phyloP scores from a whole-genome alignment of 2,329 filamentous ascomycete species.

The Lachnellula hyalina region DNA sequence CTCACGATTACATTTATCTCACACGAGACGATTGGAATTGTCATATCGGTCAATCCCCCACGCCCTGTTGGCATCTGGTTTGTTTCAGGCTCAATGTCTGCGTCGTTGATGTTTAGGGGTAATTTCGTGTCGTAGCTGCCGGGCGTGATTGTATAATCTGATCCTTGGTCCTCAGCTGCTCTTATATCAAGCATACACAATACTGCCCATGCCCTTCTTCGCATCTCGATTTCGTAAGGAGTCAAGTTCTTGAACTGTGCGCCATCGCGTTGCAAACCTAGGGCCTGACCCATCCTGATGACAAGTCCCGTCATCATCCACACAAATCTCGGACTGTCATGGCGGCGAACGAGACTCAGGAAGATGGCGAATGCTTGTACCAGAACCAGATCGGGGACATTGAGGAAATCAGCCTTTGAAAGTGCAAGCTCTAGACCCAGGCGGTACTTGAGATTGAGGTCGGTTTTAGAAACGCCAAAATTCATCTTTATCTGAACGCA shows the following conservation, averaged over 20 bases:
- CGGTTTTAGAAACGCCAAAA: slow-evolving; percentile 44
- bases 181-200: slow-evolving; percentile 42
- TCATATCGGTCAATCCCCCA: slow-evolving; percentile 14
- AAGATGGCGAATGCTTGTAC: slow-evolving; percentile 59
- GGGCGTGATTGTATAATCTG: slow-evolving; percentile 39
- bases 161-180: slow-evolving; percentile 46
- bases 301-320: slow-evolving; percentile 61
- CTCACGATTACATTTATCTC: slow-evolving; percentile 5
- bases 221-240: slow-evolving; percentile 42
- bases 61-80: slow-evolving; percentile 2
- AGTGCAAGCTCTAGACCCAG: slow-evolving; percentile 52
- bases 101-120: slow-evolving; percentile 48
- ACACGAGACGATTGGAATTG: slow-evolving; percentile 5
- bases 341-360: slow-evolving; percentile 45
- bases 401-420: slow-evolving; percentile 56
- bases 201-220: slow-evolving; percentile 48
- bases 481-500: slow-evolving; percentile 37
- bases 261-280: slow-evolving; percentile 39
- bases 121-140: slow-evolving; percentile 41
- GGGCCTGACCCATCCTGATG: slow-evolving; percentile 44
- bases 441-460: slow-evolving; percentile 39
- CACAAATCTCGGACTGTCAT: slow-evolving; percentile 48
- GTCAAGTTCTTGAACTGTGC: neutral
- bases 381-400: slow-evolving; percentile 51
- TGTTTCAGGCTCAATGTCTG: slow-evolving; percentile 31